phyloP scores from a whole-genome alignment of 345 rosid species.

The Xanthoceras sorbifolium region DNA sequence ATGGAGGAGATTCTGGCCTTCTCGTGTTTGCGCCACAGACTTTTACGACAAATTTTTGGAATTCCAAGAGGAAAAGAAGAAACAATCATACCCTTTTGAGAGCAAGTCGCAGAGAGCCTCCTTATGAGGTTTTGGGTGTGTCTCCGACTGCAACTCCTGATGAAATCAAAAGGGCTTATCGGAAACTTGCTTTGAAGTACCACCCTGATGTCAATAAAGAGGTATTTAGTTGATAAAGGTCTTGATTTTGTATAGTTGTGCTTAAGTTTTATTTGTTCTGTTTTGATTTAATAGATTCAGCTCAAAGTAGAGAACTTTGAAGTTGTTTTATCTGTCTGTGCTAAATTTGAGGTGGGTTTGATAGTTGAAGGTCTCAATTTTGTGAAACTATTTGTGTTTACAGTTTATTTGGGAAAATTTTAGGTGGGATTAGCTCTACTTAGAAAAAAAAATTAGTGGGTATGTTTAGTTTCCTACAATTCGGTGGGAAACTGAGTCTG shows the following conservation, averaged over 20 bases:
- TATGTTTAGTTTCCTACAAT: not conserved
- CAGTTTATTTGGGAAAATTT: not conserved
- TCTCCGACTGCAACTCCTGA: slow-evolving; percentile 73
- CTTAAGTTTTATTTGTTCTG: not conserved
- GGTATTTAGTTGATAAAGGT: slow-evolving; percentile 38
- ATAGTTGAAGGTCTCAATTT: not conserved
- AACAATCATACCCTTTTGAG: slow-evolving; percentile 31
- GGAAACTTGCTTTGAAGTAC: slow-evolving; percentile 92
- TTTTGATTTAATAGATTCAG: not conserved
- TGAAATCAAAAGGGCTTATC: slow-evolving; percentile 92
- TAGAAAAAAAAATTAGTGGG: not conserved
- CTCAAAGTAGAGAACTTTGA: not conserved
- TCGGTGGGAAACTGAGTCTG: not conserved
- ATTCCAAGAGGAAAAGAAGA: slow-evolving; percentile 39
- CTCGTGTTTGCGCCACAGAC: slow-evolving; percentile 23
- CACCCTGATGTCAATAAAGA: slow-evolving; percentile 96
- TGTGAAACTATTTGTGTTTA: not conserved
- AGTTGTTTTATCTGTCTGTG: not conserved
- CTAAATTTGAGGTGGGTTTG: not conserved
- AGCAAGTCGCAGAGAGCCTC: slow-evolving; percentile 69
- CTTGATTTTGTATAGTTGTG: not conserved
- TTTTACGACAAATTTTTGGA: slow-evolving; percentile 25
- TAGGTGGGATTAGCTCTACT: slow-evolving; percentile 5
- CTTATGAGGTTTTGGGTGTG: slow-evolving; percentile 83
- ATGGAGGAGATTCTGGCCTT: slow-evolving; percentile 24